Evolutionary conservation across 306 rosid genomes (phyloP).

Genomic region (Cicer yamashitae): DNA sequence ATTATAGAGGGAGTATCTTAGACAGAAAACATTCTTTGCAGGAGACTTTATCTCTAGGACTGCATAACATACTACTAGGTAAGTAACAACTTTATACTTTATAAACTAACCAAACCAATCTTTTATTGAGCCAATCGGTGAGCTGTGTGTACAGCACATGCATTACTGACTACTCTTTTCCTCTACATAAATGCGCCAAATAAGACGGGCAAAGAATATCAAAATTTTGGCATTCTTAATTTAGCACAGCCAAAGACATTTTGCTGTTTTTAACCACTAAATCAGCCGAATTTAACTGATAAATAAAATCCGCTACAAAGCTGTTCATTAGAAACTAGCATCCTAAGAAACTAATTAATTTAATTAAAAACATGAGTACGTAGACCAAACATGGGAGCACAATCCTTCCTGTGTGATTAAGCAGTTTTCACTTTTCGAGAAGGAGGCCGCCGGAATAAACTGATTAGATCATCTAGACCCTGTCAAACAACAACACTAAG

Average conservation of each 20-base stretch:
- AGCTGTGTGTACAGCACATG: constrained; percentile 16
- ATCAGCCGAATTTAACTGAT: constrained; percentile 30
- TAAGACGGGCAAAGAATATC: constrained; percentile 37
- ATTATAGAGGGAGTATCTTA: too few species aligned
- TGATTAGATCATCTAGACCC: constrained; percentile 98
- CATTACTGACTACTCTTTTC: constrained; percentile 14
- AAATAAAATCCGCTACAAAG: constrained; percentile 34
- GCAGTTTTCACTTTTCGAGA: constrained; percentile 94
- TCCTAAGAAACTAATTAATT: constrained; percentile 39
- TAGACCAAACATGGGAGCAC: constrained; percentile 29
- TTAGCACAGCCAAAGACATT: constrained; percentile 32
- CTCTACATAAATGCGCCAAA: constrained; percentile 42
- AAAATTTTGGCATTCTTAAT: constrained; percentile 48
- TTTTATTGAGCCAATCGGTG: constrained; percentile 36
- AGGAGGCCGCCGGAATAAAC: constrained; percentile 94
- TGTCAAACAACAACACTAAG: constrained; percentile 46
- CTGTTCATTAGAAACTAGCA: constrained; percentile 37
- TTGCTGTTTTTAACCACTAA: constrained; percentile 41
- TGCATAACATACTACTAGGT: too few species aligned
- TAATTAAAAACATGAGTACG: constrained; percentile 34
- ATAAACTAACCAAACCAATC: constrained; percentile 21
- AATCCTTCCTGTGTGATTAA: constrained; percentile 45
- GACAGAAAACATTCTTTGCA: too few species aligned
- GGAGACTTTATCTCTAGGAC: too few species aligned
- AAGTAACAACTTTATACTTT: neutral